A percentile compares a stretch with the other conserved stretches of the same genome.
phyloP scores from a whole-genome alignment of 1,284 basidiomycete genomes.

The Marasmius fiardii region DNA sequence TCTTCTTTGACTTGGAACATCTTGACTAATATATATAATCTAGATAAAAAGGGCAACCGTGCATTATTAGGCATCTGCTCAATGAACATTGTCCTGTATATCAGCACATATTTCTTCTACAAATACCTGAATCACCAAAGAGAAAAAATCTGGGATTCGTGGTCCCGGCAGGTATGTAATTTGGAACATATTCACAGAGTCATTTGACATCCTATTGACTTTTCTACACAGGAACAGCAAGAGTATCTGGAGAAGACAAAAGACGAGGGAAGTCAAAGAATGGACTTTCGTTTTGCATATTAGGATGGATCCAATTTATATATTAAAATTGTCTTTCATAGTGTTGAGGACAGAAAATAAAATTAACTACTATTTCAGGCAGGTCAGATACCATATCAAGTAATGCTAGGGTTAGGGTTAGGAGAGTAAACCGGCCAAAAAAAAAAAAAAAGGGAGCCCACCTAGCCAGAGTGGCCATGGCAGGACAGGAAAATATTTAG shows the following conservation, averaged over 20 bases:
- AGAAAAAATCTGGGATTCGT: constrained; percentile 49
- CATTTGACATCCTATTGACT: not conserved
- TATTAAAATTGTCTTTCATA: too few species aligned
- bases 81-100: constrained; percentile 50
- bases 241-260: constrained; percentile 55
- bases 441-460: constrained; percentile 6
- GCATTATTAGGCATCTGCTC: constrained; percentile 38
- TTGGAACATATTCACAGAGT: not conserved
- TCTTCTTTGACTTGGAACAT: not conserved
- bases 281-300: constrained; percentile 61
- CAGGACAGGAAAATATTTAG: constrained; percentile 10
- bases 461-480: constrained; percentile 7
- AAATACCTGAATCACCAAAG: constrained; percentile 46
- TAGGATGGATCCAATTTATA: constrained; percentile 19
- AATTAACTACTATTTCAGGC: not conserved
- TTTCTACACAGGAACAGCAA: constrained; percentile 43
- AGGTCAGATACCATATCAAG: not conserved
- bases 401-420: not conserved
- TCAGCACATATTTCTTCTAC: constrained; percentile 53
- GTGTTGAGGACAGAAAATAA: not conserved
- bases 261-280: constrained; percentile 52
- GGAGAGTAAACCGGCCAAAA: not conserved
- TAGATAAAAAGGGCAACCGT: constrained; percentile 46
- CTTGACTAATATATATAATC: not conserved
- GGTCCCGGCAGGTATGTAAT: constrained; percentile 43